A percentile compares a stretch with the other conserved stretches of the same genome.
Conservation (phyloP, 2,329 filamentous ascomycete genomes). For the Aspergillus glaucus region DNA sequence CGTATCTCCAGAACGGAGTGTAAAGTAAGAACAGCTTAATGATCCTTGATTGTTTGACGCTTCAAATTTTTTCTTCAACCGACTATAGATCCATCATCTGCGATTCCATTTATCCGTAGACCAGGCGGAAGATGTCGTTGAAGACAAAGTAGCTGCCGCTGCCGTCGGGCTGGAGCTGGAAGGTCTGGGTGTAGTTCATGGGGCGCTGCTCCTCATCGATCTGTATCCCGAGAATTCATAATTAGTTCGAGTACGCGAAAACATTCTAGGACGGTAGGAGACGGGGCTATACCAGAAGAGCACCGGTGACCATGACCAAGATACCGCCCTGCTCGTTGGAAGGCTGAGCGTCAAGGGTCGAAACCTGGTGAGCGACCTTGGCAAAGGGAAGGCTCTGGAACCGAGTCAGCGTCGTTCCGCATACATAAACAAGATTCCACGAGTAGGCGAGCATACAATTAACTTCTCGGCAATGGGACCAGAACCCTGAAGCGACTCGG, state of each 20-base stretch:
- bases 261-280: background rate
- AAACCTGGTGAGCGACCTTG: slow-evolving; percentile 71
- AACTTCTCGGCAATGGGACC: slow-evolving; percentile 72
- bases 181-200: slow-evolving; percentile 86
- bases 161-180: slow-evolving; percentile 70
- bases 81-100: no score
- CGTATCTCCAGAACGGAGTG: no score
- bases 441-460: slow-evolving; percentile 48
- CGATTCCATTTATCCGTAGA: slow-evolving; percentile 46
- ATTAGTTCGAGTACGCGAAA: background rate
- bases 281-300: slow-evolving; percentile 62
- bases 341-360: slow-evolving; percentile 79
- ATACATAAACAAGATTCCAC: background rate
- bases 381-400: slow-evolving; percentile 68
- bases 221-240: slow-evolving; percentile 39
- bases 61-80: background rate
- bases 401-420: background rate
- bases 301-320: slow-evolving; percentile 81
- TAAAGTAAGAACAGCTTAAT: no score
- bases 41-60: background rate
- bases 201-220: slow-evolving; percentile 79
- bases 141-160: slow-evolving; percentile 72
- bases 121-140: slow-evolving; percentile 92
- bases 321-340: slow-evolving; percentile 62
- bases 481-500: slow-evolving; percentile 57